Evolutionary conservation across 192 early-diverging fungal genomes (phyloP).

Genomic region (Geranomyces variabilis): DNA sequence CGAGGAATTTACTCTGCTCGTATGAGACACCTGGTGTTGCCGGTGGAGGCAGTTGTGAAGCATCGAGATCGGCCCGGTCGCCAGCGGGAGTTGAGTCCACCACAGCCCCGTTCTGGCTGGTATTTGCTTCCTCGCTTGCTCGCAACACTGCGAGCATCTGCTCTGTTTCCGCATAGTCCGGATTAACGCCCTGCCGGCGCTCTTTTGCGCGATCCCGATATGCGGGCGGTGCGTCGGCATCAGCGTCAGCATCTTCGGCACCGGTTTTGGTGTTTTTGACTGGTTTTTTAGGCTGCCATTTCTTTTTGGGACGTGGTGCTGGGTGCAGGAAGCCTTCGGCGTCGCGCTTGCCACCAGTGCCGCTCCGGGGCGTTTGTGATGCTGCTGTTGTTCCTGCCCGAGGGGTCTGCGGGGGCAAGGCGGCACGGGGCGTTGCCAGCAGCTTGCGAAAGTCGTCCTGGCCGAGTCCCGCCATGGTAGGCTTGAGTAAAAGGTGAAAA

Average conservation of each 20-base stretch:
- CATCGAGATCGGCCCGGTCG: neutral
- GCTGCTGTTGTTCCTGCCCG: neutral
- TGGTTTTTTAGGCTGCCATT: conserved; percentile 36
- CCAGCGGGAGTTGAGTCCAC: too few species aligned
- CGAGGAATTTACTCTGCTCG: conserved; percentile 85
- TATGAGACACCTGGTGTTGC: conserved; percentile 28
- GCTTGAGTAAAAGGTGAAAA: too few species aligned
- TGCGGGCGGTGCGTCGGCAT: conserved; percentile 21
- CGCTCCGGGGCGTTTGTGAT: too few species aligned
- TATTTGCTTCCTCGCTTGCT: conserved; percentile 25
- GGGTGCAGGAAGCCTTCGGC: conserved; percentile 11
- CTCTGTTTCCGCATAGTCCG: conserved; percentile 67
- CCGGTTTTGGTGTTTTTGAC: conserved; percentile 48
- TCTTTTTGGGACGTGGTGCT: conserved; percentile 9
- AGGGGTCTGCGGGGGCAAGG: conserved; percentile 31
- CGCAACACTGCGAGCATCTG: conserved; percentile 56
- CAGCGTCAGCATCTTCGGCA: conserved; percentile 31
- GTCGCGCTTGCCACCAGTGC: conserved; percentile 2
- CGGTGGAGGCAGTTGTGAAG: neutral
- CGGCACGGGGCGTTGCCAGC: conserved; percentile 68
- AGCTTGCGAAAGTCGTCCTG: conserved; percentile 84
- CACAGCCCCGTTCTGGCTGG: too few species aligned
- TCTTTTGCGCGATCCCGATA: conserved; percentile 95
- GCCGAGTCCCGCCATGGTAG: conserved; percentile 45
- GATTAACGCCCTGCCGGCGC: conserved; percentile 71